Percentiles rank a stretch among this genome's conserved stretches.
Conservation (phyloP, 768 basidiomycete species). For the Piloderma croceum region DNA sequence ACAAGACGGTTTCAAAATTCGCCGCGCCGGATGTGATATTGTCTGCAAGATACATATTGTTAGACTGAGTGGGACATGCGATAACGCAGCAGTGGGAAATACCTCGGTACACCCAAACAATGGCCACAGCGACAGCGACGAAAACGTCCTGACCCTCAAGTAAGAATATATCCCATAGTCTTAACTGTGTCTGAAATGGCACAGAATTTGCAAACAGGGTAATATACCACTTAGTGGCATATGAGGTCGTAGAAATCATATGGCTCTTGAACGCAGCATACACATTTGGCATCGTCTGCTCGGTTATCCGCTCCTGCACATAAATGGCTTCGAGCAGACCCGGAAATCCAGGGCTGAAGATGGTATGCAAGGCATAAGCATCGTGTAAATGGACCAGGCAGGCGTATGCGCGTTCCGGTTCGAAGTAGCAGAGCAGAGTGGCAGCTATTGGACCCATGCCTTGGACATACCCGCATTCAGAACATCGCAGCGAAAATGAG, state of each 20-base stretch:
- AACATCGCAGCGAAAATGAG: constrained; percentile 81
- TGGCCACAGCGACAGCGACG: constrained; percentile 76
- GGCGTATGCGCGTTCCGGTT: constrained; percentile 83
- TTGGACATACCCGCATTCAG: constrained; percentile 90
- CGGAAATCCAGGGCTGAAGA: constrained; percentile 93
- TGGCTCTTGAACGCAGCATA: constrained; percentile 82
- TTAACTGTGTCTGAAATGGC: constrained; percentile 89
- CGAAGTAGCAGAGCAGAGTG: constrained; percentile 89
- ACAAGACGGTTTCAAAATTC: constrained; percentile 86
- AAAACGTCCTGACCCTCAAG: constrained; percentile 89
- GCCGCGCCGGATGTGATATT: constrained; percentile 76
- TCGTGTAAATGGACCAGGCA: constrained; percentile 86
- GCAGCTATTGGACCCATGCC: constrained; percentile 99
- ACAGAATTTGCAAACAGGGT: constrained; percentile 94
- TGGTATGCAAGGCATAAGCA: constrained; percentile 76
- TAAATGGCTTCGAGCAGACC: constrained; percentile 95
- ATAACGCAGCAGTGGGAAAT: constrained; percentile 18
- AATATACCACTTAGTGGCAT: constrained; percentile 99
- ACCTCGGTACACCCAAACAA: constrained; percentile 92
- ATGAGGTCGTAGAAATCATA: constrained; percentile 88
- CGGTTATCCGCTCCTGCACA: constrained; percentile 85
- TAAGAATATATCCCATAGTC: constrained; percentile 92
- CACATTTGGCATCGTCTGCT: constrained; percentile 85
- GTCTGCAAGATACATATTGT: constrained; percentile 43
- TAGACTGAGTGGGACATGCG: not conserved